phyloP scores from a whole-genome alignment of 2,329 filamentous ascomycete genomes.

The Aotearoamyces nothofagi region DNA sequence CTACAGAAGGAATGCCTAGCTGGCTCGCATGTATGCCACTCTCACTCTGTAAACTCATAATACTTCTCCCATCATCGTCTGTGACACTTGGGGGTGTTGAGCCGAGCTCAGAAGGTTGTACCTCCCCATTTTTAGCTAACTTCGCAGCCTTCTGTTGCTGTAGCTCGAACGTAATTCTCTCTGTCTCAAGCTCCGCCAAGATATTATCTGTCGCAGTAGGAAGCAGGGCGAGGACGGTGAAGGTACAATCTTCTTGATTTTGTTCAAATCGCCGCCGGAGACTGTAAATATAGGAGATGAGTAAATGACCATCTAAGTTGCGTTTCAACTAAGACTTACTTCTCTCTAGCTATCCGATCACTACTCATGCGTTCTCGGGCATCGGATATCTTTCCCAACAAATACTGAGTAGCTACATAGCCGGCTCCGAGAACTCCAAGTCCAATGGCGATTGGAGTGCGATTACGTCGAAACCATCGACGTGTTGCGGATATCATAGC shows the following conservation, averaged over 20 bases:
- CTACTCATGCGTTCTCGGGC: constrained; percentile 93
- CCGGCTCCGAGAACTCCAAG: constrained; percentile 77
- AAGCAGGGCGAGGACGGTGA: constrained; percentile 88
- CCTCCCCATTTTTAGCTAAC: constrained; percentile 40
- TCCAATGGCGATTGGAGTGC: constrained; percentile 77
- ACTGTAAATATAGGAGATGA: constrained; percentile 32
- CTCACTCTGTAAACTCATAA: constrained; percentile 63
- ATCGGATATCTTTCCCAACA: constrained; percentile 79
- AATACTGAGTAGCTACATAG: constrained; percentile 87
- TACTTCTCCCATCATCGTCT: constrained; percentile 71
- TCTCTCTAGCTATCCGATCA: constrained; percentile 90
- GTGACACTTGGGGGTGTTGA: constrained; percentile 43
- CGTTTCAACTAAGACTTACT: constrained; percentile 38
- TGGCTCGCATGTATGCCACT: constrained; percentile 76
- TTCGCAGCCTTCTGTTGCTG: constrained; percentile 81
- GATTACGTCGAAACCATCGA: constrained; percentile 86
- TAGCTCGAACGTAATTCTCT: constrained; percentile 83
- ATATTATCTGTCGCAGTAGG: constrained; percentile 86
- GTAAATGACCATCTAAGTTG: neutral
- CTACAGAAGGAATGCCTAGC: constrained; percentile 38
- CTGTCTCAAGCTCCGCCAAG: constrained; percentile 74
- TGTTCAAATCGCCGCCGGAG: constrained; percentile 93
- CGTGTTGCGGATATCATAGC: constrained; percentile 57
- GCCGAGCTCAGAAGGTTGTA: constrained; percentile 26
- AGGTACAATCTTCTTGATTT: constrained; percentile 97